Evolutionary conservation across 805 yeast species (phyloP), one percentile per base, ranked within the genome.

Genomic region (Candida xyloterini): DNA sequence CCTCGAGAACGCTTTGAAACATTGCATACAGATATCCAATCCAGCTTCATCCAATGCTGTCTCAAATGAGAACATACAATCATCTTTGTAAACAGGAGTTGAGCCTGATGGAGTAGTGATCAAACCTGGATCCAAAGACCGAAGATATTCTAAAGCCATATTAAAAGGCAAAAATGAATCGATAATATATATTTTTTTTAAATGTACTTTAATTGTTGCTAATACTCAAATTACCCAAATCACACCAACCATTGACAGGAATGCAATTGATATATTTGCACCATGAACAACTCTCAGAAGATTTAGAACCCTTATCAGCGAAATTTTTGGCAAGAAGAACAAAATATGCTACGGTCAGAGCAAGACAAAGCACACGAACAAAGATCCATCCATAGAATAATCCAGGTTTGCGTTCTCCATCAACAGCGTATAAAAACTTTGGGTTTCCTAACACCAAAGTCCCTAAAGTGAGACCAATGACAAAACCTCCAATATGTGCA

Each of bases 11-110:
- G 88, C 78, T 39, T 83, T 84, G 60, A 74, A 86, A 50, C 95
- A 82, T 2, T 65, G 51, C 35, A 93, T 65, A 47, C 96, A 90
- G 10, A 90, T 76, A 53, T 84, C 90, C 13, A 91, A 59, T 0
- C 95, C 95, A 6, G 57, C 38, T 9, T 51, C 47, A 34, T 73
- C 75, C 36, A 66, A 63, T 4, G 86, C 76, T 0, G 86, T 78
- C 45, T 81, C 91, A 56, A 84, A 91, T 38, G 90, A 83, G 63
- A 76, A 91, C 66, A 84, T 84, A 57, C 97, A 90, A 50, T 89
- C 96, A 65, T 91, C 97, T 56, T 87, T 90, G 54, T 78, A 81
- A 13, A 90, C 77, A 2, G 71, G 66, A 16, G 62, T 22, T 65
- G 40, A 3, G 49, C 40, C 4, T 67, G 67, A 4, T 52, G 42